Evolutionary conservation across 2,329 filamentous ascomycete genomes (phyloP), one percentile per base, ranked within the genome.

Genomic region (Polychaeton citri): DNA sequence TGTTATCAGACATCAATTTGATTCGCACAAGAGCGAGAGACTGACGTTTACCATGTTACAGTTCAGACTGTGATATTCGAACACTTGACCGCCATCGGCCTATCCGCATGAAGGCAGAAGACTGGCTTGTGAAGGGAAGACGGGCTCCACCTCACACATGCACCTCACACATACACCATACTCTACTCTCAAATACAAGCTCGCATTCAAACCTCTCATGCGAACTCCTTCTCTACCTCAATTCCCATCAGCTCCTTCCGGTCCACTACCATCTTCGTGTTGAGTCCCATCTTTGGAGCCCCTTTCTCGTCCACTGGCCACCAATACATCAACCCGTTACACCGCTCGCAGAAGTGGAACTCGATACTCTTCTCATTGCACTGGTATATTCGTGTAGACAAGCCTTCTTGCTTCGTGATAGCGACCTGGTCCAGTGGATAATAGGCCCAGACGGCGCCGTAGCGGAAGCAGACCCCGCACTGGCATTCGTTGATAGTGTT

Each of bases 401-500:
- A 8, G n/a, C 32, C 32, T 17, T 33, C 32, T 8, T 19, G 8
- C 20, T 19, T 33, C 9, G 15, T 18, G 15, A 33, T 9, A 8
- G 18, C 20, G 16, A 33, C 32, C 20, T 33, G 32, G 32, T 33
- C 16, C 6, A 12, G 32, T n/a, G 15, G n/a, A 19, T 18, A 33
- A 19, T 33, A 33, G 6, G 19, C 32, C 32, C 32, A 33, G 32
- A 19, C 16, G 4, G 32, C 19, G 20, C 32, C 32, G 16, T 33
- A 33, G 20, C 32, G 32, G 16, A 19, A 33, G 19, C 32, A 33
- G 6, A 33, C 32, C 5, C 19, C 16, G 19, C 32, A 33, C 20
- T 16, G 32, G 16, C 32, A 33, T 33, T 41, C 42, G 32, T 50
- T 51, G 39, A 45, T 32, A 8, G 45, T 18, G 12, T 43, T 35